Conservation (phyloP, 768 basidiomycete genomes). For the Auricularia cornea region DNA sequence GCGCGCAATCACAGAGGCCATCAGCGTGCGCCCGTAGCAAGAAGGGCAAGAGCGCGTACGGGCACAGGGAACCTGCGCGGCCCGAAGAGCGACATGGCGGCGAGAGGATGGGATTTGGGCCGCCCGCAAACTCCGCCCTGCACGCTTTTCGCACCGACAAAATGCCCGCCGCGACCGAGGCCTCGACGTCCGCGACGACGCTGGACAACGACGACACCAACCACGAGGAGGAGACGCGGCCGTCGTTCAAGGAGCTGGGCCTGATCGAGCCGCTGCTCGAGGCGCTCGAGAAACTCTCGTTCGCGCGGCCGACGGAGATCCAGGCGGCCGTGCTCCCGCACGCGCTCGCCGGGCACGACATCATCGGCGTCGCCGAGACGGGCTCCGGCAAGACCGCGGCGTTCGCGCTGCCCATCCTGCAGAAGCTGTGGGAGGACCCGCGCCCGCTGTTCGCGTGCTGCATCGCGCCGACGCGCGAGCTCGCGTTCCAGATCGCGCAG, state of each 20-base stretch:
- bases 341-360: conserved; percentile 86
- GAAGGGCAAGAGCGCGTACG: conserved; percentile 34
- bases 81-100: conserved; percentile 62
- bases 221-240: conserved; percentile 5
- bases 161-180: neutral
- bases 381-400: conserved; percentile 98
- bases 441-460: conserved; percentile 89
- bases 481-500: conserved; percentile 97
- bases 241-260: conserved; percentile 75
- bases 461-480: conserved; percentile 93
- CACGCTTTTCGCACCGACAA: neutral
- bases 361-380: conserved; percentile 97
- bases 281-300: conserved; percentile 73
- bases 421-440: conserved; percentile 94
- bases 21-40: conserved; percentile 1
- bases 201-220: neutral
- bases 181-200: neutral
- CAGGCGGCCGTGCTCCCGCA: conserved; percentile 78
- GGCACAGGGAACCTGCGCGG: conserved; percentile 77
- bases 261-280: conserved; percentile 84
- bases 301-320: conserved; percentile 83
- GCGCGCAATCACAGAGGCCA: conserved; percentile 8
- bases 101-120: neutral
- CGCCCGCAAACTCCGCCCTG: neutral
- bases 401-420: conserved; percentile 91